These are phyloP conservation scores for Claviceps africana DNA, from an alignment of 2,329 filamentous ascomycete genomes.

Conservation along the genomic window DNA sequence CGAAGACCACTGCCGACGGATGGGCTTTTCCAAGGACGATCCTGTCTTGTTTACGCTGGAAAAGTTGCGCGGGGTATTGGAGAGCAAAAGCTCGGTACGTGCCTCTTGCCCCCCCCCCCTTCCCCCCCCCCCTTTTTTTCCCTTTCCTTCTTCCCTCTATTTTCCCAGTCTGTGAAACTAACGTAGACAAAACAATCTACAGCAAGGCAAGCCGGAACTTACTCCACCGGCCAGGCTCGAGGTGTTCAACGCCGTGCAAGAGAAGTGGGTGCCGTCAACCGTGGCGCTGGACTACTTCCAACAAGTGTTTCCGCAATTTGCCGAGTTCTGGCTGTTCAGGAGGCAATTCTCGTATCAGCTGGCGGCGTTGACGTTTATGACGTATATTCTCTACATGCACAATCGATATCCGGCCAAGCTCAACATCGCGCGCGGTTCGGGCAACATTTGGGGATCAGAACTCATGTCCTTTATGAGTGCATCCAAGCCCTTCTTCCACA, in stretches of 20 bases:
- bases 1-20: slow-evolving; percentile 85
- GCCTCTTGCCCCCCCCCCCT: too few relatives aligned
- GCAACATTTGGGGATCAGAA: slow-evolving; percentile 94
- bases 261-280: slow-evolving; percentile 77
- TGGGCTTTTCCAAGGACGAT: slow-evolving; percentile 83
- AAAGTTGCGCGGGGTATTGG: slow-evolving; percentile 65
- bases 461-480: slow-evolving; percentile 80
- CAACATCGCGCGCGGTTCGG: slow-evolving; percentile 72
- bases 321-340: slow-evolving; percentile 97
- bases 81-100: slow-evolving; percentile 49
- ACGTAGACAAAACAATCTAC: not conserved
- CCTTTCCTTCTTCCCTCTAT: too few relatives aligned
- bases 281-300: slow-evolving; percentile 84
- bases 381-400: slow-evolving; percentile 94
- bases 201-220: slow-evolving; percentile 54
- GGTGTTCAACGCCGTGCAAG: slow-evolving; percentile 87
- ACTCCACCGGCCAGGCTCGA: slow-evolving; percentile 64
- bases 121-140: not conserved
- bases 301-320: slow-evolving; percentile 70
- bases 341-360: slow-evolving; percentile 94
- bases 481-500: slow-evolving; percentile 79
- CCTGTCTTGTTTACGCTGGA: slow-evolving; percentile 92
- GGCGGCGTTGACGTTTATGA: slow-evolving; percentile 93
- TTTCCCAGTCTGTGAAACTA: not conserved
- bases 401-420: slow-evolving; percentile 93